These are phyloP conservation scores for Zygnema cylindricum DNA, from an alignment of 139 green algal species.

Conservation along the genomic window DNA sequence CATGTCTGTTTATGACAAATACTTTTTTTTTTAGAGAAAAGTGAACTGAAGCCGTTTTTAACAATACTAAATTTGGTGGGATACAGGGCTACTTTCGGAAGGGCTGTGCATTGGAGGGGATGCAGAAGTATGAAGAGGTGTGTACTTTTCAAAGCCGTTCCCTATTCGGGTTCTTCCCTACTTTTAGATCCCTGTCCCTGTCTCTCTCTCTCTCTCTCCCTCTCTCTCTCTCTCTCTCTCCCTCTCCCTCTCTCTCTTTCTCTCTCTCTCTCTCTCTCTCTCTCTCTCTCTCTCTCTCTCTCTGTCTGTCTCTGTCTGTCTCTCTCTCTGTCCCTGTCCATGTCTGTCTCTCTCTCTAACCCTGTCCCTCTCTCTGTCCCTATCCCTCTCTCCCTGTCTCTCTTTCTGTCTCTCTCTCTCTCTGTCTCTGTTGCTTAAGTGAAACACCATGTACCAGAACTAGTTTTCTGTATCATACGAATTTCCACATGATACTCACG, in stretches of 20 bases:
- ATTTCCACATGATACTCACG: conserved; percentile 39
- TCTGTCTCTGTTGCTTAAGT: background rate
- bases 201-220: background rate
- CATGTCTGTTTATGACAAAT: no score
- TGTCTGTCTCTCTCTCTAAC: background rate
- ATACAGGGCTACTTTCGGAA: conserved; percentile 56
- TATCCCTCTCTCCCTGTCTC: background rate
- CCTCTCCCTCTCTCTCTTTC: background rate
- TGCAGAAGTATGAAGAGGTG: conserved; percentile 57
- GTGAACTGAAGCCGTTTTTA: no score
- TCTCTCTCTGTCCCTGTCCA: no score
- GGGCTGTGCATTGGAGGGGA: conserved; percentile 41
- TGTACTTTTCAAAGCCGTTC: background rate
- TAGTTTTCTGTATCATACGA: conserved; percentile 25
- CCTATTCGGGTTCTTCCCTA: background rate
- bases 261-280: no score
- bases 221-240: background rate
- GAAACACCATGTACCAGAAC: no score
- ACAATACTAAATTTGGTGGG: no score
- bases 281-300: no score
- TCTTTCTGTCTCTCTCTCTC: background rate
- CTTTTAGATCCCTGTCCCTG: background rate
- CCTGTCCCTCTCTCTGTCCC: no score
- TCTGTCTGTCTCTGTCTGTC: no score
- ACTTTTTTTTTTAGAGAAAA: no score